A percentile compares a stretch with the other conserved stretches of the same genome.
Conservation (phyloP, 495 filamentous ascomycete species). For the Parmelia sp. region DNA sequence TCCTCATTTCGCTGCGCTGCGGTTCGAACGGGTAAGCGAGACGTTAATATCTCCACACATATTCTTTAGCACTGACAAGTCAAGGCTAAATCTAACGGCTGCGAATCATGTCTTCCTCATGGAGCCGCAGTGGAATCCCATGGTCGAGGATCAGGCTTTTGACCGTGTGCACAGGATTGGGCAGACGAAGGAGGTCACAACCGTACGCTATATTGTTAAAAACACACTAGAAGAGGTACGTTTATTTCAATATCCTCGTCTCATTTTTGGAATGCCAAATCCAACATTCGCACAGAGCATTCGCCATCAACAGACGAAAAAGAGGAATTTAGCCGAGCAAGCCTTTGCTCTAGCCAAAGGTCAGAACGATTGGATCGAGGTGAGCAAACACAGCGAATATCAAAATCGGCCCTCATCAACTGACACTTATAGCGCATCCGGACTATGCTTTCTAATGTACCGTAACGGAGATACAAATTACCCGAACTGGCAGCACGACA, state of each 20-base stretch:
- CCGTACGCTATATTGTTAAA: slow-evolving; percentile 28
- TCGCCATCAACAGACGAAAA: slow-evolving; percentile 18
- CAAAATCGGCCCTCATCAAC: background rate
- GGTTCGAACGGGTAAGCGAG: slow-evolving; percentile 25
- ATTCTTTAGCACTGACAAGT: background rate
- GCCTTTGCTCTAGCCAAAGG: slow-evolving; percentile 13
- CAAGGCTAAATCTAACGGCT: slow-evolving; percentile 27
- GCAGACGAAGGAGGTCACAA: slow-evolving; percentile 27
- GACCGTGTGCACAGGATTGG: slow-evolving; percentile 32
- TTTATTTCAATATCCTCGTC: background rate
- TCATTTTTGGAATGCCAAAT: background rate
- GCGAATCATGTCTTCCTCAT: slow-evolving; percentile 38
- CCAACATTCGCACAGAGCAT: slow-evolving; percentile 10
- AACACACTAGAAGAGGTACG: slow-evolving; percentile 30
- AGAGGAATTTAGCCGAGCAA: slow-evolving; percentile 22
- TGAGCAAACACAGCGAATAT: background rate
- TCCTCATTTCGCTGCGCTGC: slow-evolving; percentile 38
- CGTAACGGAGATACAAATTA: background rate
- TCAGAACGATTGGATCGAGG: slow-evolving; percentile 17
- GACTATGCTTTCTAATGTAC: slow-evolving; percentile 11
- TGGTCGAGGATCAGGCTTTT: slow-evolving; percentile 31
- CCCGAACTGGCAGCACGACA: background rate
- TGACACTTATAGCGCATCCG: background rate
- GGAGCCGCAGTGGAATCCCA: slow-evolving; percentile 31
- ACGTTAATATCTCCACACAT: background rate